Conservation (phyloP, 2,329 filamentous ascomycete species). For the Conoideocrella luteorostrata region DNA sequence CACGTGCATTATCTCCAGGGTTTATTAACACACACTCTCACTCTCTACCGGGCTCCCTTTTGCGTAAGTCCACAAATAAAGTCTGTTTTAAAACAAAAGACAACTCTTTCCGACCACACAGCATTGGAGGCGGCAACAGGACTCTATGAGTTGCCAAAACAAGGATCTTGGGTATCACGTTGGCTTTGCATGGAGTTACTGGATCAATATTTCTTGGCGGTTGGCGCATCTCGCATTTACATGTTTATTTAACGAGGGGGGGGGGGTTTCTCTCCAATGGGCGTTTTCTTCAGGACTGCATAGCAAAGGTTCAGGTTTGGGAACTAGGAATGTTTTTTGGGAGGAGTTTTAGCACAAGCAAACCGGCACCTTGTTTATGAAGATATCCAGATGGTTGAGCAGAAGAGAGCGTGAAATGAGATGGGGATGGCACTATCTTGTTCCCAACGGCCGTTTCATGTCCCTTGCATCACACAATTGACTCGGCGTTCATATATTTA, state of each 20-base stretch:
- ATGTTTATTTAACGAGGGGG: too few relatives aligned
- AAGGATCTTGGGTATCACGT: too few relatives aligned
- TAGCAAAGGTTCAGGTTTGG: constrained; percentile 1
- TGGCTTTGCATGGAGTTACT: constrained; percentile 1
- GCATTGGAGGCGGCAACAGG: neutral
- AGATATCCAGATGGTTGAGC: neutral
- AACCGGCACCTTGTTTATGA: neutral
- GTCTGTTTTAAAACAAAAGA: too few relatives aligned
- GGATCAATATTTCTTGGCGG: neutral
- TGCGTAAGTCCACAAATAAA: too few relatives aligned
- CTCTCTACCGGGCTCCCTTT: too few relatives aligned
- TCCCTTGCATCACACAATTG: neutral
- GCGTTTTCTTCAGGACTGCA: constrained; percentile 5
- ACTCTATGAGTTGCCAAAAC: neutral
- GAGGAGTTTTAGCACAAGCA: neutral
- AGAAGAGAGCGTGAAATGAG: neutral
- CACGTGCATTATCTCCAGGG: too few relatives aligned
- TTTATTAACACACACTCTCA: too few relatives aligned
- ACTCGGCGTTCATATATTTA: constrained; percentile 12
- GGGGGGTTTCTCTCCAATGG: neutral
- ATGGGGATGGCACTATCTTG: neutral
- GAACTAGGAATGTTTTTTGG: neutral
- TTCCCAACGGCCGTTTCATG: neutral
- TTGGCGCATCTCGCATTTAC: neutral
- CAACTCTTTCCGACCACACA: too few relatives aligned